These are phyloP conservation scores for Rostrohypoxylon terebratum DNA, from an alignment of 495 filamentous ascomycete genomes.

Conservation along the genomic window DNA sequence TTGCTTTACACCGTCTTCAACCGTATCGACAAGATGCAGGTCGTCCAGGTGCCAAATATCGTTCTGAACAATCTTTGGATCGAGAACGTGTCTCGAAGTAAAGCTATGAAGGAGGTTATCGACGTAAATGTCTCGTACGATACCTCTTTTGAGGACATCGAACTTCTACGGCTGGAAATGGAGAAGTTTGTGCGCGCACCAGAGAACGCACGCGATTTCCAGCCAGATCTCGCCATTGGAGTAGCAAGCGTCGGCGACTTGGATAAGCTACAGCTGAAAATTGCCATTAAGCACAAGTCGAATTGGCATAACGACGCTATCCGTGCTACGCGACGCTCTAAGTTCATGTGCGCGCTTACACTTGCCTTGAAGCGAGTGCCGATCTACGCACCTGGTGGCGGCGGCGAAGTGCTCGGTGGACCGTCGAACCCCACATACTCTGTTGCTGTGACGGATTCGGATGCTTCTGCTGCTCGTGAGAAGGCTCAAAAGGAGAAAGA, in stretches of 20 bases:
- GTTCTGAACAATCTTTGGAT: conserved; percentile 91
- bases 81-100: conserved; percentile 89
- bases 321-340: conserved; percentile 84
- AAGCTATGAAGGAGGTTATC: conserved; percentile 90
- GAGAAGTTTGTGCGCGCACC: conserved; percentile 83
- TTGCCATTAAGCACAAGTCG: conserved; percentile 90
- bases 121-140: conserved; percentile 83
- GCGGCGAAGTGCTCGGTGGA: conserved; percentile 73
- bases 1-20: conserved; percentile 95
- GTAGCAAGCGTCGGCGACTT: conserved; percentile 84
- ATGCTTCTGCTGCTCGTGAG: conserved; percentile 69
- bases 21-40: conserved; percentile 80
- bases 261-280: conserved; percentile 85
- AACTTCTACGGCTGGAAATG: conserved; percentile 83
- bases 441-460: conserved; percentile 75
- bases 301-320: conserved; percentile 96
- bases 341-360: conserved; percentile 96
- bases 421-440: conserved; percentile 77
- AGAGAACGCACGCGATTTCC: conserved; percentile 92
- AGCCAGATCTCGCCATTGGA: conserved; percentile 81
- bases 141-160: conserved; percentile 88
- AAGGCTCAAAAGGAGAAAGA: conserved; percentile 71
- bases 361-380: conserved; percentile 86
- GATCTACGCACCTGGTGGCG: conserved; percentile 84
- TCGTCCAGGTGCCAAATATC: conserved; percentile 85